Conservation (phyloP, 768 basidiomycete genomes). For the Leucocoprinus leucothites region DNA sequence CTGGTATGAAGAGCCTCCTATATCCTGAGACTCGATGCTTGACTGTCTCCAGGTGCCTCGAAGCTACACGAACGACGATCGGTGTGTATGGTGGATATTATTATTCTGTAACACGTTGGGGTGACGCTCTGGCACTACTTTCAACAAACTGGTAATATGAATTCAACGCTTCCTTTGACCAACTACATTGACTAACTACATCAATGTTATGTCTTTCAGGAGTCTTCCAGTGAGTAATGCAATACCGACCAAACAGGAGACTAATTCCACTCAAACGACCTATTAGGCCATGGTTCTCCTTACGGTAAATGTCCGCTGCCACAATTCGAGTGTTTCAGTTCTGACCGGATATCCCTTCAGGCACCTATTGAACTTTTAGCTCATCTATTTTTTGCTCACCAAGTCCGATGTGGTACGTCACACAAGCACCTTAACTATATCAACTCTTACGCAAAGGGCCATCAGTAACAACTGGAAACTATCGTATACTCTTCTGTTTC, state of each 20-base stretch:
- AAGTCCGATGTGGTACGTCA: neutral
- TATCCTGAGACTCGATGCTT: neutral
- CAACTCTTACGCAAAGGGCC: too few species aligned
- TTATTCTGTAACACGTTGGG: neutral
- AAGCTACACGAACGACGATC: neutral
- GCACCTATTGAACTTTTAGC: neutral
- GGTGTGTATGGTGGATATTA: neutral
- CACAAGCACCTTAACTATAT: neutral
- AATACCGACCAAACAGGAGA: neutral
- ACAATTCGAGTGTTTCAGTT: too few species aligned
- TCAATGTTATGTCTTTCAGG: too few species aligned
- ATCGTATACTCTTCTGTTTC: neutral
- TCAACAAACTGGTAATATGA: neutral
- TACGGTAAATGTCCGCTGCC: too few species aligned
- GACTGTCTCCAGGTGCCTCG: neutral
- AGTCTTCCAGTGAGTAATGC: neutral
- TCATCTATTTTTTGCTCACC: constrained; percentile 4
- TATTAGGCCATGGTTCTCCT: too few species aligned
- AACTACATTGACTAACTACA: too few species aligned
- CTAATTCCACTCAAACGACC: neutral
- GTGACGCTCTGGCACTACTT: neutral
- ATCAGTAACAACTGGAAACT: neutral
- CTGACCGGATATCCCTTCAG: neutral
- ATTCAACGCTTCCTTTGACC: neutral
- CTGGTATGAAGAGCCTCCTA: neutral